Percentiles rank a stretch among this genome's conserved stretches.
Conservation (phyloP, 768 basidiomycete species). For the Artomyces pyxidatus region DNA sequence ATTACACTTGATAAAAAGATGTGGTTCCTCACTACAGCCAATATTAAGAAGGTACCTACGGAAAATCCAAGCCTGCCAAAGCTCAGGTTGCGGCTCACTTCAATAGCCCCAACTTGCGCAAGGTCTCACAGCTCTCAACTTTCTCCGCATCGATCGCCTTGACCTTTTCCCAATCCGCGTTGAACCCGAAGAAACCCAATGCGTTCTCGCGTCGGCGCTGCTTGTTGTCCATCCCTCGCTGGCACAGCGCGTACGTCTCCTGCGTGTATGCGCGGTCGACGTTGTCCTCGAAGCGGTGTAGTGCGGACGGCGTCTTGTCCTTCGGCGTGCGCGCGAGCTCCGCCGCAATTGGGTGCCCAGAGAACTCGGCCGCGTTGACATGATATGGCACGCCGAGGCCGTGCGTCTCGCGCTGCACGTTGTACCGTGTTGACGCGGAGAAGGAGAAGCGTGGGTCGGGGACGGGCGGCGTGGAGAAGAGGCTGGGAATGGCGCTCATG, state of each 20-base stretch:
- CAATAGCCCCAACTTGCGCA: constrained; percentile 54
- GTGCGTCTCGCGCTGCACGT: constrained; percentile 63
- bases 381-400: constrained; percentile 73
- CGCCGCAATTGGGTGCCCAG: constrained; percentile 70
- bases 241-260: constrained; percentile 64
- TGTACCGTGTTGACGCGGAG: constrained; percentile 47
- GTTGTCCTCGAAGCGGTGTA: constrained; percentile 62
- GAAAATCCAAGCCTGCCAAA: neutral
- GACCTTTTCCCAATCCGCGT: constrained; percentile 90
- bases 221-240: constrained; percentile 56
- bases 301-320: constrained; percentile 21
- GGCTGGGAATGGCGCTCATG: constrained; percentile 67
- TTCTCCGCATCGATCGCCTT: constrained; percentile 60
- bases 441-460: constrained; percentile 83
- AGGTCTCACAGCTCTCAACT: constrained; percentile 70
- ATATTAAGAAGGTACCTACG: neutral
- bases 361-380: constrained; percentile 72
- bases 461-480: constrained; percentile 57
- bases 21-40: neutral
- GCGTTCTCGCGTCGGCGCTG: constrained; percentile 68
- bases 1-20: neutral
- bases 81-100: constrained; percentile 19
- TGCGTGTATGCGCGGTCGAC: constrained; percentile 74
- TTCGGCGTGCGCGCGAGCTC: constrained; percentile 44
- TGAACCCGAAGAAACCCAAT: constrained; percentile 83